Evolutionary conservation across 2,329 filamentous ascomycete genomes (phyloP).

Genomic region (Neospermospora avenae): DNA sequence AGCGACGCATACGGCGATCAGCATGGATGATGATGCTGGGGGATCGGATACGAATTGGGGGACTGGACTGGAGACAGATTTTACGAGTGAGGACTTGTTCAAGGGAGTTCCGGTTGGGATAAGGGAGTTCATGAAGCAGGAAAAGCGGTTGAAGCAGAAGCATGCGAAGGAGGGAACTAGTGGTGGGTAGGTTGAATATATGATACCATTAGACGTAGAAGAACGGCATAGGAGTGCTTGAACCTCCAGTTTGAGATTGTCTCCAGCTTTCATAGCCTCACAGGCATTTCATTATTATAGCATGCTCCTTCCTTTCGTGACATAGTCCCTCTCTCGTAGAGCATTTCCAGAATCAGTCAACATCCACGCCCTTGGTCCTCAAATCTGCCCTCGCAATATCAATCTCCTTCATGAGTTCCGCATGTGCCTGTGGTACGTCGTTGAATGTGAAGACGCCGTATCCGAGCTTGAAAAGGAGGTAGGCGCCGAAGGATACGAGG

Average conservation of each 20-base stretch:
- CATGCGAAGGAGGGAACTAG: conserved; percentile 53
- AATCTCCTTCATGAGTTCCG: conserved; percentile 84
- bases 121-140: conserved; percentile 93
- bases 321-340: background rate
- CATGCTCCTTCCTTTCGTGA: background rate
- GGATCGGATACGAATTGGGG: conserved; percentile 70
- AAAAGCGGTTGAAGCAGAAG: conserved; percentile 82
- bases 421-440: conserved; percentile 87
- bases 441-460: conserved; percentile 95
- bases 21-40: conserved; percentile 78
- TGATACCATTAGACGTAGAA: conserved; percentile 5
- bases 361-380: conserved; percentile 67
- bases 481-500: conserved; percentile 85
- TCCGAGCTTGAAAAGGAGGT: conserved; percentile 87
- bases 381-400: conserved; percentile 72
- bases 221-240: background rate
- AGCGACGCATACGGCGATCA: conserved; percentile 46
- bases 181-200: conserved; percentile 11
- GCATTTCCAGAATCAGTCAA: conserved; percentile 28
- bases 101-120: conserved; percentile 85
- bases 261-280: background rate
- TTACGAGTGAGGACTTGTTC: conserved; percentile 68
- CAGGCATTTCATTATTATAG: conserved; percentile 3
- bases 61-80: conserved; percentile 41
- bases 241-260: background rate